Percentiles rank a stretch among this genome's conserved stretches.
phyloP scores from a whole-genome alignment of 495 filamentous ascomycete species.

The Stereocaulon alpinum region DNA sequence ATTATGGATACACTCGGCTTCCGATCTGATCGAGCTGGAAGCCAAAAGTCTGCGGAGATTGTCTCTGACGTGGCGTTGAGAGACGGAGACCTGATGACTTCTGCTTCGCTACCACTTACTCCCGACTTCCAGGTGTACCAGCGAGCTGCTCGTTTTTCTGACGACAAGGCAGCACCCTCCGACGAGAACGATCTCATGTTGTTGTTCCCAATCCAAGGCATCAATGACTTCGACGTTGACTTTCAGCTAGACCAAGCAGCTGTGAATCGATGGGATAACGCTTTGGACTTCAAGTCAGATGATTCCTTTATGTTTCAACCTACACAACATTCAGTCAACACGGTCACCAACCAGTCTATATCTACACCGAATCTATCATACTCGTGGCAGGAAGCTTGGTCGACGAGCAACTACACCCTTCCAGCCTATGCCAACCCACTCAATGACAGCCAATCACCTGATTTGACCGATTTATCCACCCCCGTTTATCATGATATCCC shows the following conservation, averaged over 20 bases:
- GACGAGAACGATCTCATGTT: too few relatives aligned
- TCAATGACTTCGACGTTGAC: neutral
- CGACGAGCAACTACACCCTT: neutral
- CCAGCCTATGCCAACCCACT: neutral
- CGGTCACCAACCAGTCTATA: too few relatives aligned
- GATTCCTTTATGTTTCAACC: neutral
- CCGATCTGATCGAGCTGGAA: neutral
- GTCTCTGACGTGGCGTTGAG: neutral
- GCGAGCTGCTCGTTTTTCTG: too few relatives aligned
- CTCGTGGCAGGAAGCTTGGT: neutral
- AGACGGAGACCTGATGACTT: neutral
- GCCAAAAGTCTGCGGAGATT: neutral
- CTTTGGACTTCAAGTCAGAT: neutral
- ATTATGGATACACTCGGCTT: neutral
- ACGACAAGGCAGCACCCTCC: neutral
- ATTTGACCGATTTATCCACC: conserved; percentile 1
- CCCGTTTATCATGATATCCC: neutral
- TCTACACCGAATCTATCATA: neutral
- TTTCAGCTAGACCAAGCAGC: neutral
- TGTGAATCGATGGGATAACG: neutral
- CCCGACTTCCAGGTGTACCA: neutral
- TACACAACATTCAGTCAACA: neutral
- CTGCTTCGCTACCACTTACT: neutral
- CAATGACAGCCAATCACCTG: neutral
- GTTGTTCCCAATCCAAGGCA: neutral